phyloP scores from a whole-genome alignment of 139 green algal species.

The Chlorella sp. region DNA sequence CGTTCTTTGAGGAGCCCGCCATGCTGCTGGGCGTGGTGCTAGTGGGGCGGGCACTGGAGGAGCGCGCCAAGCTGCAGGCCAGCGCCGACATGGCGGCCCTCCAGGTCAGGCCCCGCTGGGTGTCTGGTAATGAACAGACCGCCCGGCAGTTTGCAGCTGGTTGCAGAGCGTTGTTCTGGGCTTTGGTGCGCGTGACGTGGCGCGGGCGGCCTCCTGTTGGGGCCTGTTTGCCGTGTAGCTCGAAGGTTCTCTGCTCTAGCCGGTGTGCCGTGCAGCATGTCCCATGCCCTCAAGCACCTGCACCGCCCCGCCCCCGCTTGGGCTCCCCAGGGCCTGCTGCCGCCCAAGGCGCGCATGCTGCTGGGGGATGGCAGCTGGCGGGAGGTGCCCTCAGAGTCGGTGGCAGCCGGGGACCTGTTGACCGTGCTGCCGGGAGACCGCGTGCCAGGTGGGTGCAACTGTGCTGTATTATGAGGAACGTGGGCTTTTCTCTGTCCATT shows the following conservation, averaged over 20 bases:
- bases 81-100: constrained; percentile 93
- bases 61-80: constrained; percentile 92
- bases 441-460: constrained; percentile 68
- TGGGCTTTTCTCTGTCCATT: too few relatives aligned
- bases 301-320: not conserved
- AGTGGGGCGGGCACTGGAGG: constrained; percentile 90
- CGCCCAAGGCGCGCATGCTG: constrained; percentile 76
- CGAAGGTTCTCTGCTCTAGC: too few relatives aligned
- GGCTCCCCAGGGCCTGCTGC: constrained; percentile 87
- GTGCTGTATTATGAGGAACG: too few relatives aligned
- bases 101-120: constrained; percentile 39
- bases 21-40: constrained; percentile 97
- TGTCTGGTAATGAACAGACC: too few relatives aligned
- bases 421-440: constrained; percentile 85
- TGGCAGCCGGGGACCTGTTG: constrained; percentile 77
- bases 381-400: constrained; percentile 74
- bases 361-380: constrained; percentile 61
- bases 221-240: too few relatives aligned
- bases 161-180: too few relatives aligned
- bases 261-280: too few relatives aligned
- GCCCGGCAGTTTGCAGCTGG: too few relatives aligned
- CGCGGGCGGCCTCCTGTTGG: too few relatives aligned
- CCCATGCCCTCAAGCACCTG: too few relatives aligned
- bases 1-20: constrained; percentile 98
- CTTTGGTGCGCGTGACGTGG: too few relatives aligned